A percentile compares a stretch with the other conserved stretches of the same genome.
Evolutionary conservation across 306 rosid genomes (phyloP).

Genomic region (Styphnolobium japonicum): DNA sequence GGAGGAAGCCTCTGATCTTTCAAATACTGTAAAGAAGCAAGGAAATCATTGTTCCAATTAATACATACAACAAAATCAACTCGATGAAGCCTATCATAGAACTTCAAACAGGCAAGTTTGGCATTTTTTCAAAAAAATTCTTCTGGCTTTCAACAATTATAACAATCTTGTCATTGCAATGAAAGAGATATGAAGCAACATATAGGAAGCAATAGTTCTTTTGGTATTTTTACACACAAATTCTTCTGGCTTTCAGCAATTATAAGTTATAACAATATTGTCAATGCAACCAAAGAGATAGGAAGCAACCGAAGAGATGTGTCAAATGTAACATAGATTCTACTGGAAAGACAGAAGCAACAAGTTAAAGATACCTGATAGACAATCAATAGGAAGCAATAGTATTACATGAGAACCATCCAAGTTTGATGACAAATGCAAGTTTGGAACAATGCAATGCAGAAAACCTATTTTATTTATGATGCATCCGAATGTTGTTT

Average conservation of each 20-base stretch:
- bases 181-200: neutral
- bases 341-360: neutral
- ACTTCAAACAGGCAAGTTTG: slow-evolving; percentile 12
- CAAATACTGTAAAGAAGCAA: slow-evolving; percentile 74
- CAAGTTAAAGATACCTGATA: neutral
- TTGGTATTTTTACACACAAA: neutral
- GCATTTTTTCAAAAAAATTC: slow-evolving; percentile 1
- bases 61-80: slow-evolving; percentile 3
- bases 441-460: no score
- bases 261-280: neutral
- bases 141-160: neutral
- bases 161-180: neutral
- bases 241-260: neutral
- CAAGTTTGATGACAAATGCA: neutral
- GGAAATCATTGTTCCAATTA: slow-evolving; percentile 17
- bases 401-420: neutral
- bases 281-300: neutral
- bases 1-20: slow-evolving; percentile 99
- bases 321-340: neutral
- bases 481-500: no score
- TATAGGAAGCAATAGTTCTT: neutral
- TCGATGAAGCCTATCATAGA: neutral
- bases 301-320: neutral
- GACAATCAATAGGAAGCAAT: neutral
- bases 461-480: no score